These are phyloP conservation scores for Rhizomucor pusillus DNA, from an alignment of 371 early-diverging fungal genomes.

Conservation along the genomic window DNA sequence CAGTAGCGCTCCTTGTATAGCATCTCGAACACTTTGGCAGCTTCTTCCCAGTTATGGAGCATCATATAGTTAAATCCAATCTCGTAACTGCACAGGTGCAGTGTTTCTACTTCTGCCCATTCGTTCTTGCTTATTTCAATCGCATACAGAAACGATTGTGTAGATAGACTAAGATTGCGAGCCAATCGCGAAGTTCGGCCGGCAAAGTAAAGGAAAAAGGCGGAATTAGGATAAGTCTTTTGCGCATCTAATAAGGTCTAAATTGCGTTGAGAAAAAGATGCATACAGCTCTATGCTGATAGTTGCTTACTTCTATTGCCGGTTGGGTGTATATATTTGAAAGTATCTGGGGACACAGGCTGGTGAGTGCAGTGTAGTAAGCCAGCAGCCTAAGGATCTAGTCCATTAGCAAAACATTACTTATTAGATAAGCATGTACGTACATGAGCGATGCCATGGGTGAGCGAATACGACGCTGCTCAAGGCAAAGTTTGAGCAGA, in stretches of 20 bases:
- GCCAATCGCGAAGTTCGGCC: conserved; percentile 59
- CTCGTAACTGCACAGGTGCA: conserved; percentile 57
- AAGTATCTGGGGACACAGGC: conserved; percentile 44
- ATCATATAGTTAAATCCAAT: conserved; percentile 60
- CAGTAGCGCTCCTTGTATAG: conserved; percentile 58
- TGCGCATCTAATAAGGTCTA: conserved; percentile 58
- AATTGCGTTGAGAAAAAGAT: not conserved
- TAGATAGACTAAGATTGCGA: conserved; percentile 42
- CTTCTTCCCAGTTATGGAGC: conserved; percentile 55
- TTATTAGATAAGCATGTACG: conserved; percentile 7
- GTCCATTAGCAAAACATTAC: not conserved
- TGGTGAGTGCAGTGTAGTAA: conserved; percentile 44
- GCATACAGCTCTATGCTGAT: not conserved
- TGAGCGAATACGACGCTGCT: conserved; percentile 57
- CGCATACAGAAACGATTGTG: conserved; percentile 48
- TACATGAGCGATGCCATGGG: conserved; percentile 64
- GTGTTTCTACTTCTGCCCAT: conserved; percentile 52
- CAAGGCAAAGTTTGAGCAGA: conserved; percentile 50
- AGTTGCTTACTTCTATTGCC: conserved; percentile 50
- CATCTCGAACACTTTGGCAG: conserved; percentile 47
- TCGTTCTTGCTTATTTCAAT: conserved; percentile 51
- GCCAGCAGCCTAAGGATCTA: conserved; percentile 33
- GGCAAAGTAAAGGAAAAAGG: conserved; percentile 62
- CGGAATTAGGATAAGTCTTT: conserved; percentile 57
- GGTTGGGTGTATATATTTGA: conserved; percentile 45